Base-by-base conservation (phyloP, 495 filamentous ascomycete species). In the Hypoxylon trugodes region DNA sequence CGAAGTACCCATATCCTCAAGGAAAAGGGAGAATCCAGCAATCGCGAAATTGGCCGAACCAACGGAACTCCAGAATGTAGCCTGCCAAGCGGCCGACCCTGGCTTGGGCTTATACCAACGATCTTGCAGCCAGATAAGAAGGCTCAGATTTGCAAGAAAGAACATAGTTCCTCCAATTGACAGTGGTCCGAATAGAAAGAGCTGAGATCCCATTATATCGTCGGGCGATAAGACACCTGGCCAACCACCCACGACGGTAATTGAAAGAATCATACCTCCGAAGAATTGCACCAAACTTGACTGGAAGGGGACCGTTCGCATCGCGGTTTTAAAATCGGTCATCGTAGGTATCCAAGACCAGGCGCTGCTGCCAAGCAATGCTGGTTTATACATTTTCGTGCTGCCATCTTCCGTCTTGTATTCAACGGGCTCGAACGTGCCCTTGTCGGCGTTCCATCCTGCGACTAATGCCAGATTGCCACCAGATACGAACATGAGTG, bases 51-150 rank as follows among this genome's bases (percentile, higher is more conserved):
- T 37, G 16, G 41, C 2, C 5, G 55, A 47, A 1, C 55, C 21
- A 19, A 59, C 26, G 10, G 55, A 38, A 30, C 55, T 50, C 43
- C 28, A 59, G 22, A 50, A 59, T 30, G 37, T 3, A 12, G 32
- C 43, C 19, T 59, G 45, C 33, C 33, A 59, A 21, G 30, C 24
- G 21, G 33, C 55, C n/a, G 24, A 37, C 12, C 30, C 19, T 12
- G 6, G 24, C 33, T 45, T 40, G 12, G 54, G 41, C 21, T 24
- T 33, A 13, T 49, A 59, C 54, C 42, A 49, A 12, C 6, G 32
- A 26, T 36, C 32, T 28, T 49, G 43, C 18, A 59, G 13, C 54
- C 28, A 30, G 28, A 30, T 30, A 10, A 30, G 28, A 30, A 30
- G 54, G 30, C 24, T 18, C 28, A 48, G 5, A 26, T 49, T 59